Base-by-base conservation (phyloP, 371 early-diverging fungal species). In the Vairimorpha apis region DNA sequence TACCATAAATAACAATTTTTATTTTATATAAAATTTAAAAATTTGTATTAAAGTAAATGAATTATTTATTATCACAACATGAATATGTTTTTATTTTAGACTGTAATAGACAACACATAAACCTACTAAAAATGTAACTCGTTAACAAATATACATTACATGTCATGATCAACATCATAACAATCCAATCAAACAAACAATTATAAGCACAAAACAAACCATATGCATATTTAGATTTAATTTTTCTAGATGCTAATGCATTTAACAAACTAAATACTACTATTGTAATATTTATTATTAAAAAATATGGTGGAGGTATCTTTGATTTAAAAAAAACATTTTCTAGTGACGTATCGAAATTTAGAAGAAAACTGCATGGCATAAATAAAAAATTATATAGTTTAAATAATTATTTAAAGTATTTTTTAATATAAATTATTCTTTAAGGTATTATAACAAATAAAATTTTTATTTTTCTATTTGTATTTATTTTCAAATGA, bases 151-250 rank as follows among this genome's bases (percentile, higher is more conserved):
- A 53, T 27, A 53, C 16, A 53, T 53, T 53, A 2, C 55, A 23
- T 27, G 55, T 53, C 55, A 53, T 53, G 27, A 4, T 25, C 3
- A 53, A 29, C 55, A 53, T 53, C 55, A 53, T 53, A 23, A 53
- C 23, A 7, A 25, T 14, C 21, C 27, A 53, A 27, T 29, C 27
- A 53, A 53, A 53, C 4, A 53, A 53, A 25, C 18, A 5, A 53
- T 29, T 27, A 53, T 53, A 53, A 12, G 16, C 55, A 8, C 21
- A 7, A 53, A 53, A 53, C 27, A 53, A 27, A 29, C 27, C 21
- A 16, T 5, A 53, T 53, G 2, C 4, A 8, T 27, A 12, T 14
- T 53, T 29, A 27, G 16, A 12, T 27, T 29, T 3, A 8, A 53
- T 25, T 25, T 3, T 21, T 27, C 5, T 8, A 27, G 27, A 12